Evolutionary conservation across 495 filamentous ascomycete genomes (phyloP).

Genomic region (Hyaloscypha finlandica): DNA sequence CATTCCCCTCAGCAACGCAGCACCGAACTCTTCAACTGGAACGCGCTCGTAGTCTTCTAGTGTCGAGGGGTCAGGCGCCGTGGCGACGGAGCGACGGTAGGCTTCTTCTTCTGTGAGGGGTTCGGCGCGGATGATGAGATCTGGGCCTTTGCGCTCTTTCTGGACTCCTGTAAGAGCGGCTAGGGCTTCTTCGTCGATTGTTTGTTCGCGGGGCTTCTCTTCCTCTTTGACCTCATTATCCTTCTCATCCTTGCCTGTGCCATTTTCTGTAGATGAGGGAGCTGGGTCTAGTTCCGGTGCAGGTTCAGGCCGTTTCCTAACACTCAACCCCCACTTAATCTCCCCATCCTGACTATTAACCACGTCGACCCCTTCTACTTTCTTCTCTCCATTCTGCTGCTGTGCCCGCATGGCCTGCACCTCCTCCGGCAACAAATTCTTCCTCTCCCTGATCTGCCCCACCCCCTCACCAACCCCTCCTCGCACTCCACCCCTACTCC

Average conservation of each 20-base stretch:
- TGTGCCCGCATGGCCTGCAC: constrained; percentile 41
- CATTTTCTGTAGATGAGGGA: not conserved
- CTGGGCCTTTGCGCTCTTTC: constrained; percentile 50
- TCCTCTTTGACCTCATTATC: constrained; percentile 21
- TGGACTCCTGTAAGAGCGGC: constrained; percentile 71
- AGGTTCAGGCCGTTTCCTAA: constrained; percentile 28
- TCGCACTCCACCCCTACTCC: constrained; percentile 34
- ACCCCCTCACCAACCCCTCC: constrained; percentile 32
- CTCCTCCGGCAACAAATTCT: constrained; percentile 54
- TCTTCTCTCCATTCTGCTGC: constrained; percentile 18
- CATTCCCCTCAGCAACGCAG: constrained; percentile 84
- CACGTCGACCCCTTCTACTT: constrained; percentile 35
- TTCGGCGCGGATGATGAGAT: constrained; percentile 55
- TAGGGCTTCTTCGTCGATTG: constrained; percentile 77
- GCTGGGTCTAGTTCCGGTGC: constrained; percentile 20
- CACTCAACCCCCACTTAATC: constrained; percentile 31
- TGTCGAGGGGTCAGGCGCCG: constrained; percentile 73
- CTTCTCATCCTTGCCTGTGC: constrained; percentile 37
- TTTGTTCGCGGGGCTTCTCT: constrained; percentile 29
- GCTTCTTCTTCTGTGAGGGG: constrained; percentile 62
- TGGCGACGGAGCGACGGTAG: constrained; percentile 65
- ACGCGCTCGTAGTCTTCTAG: constrained; percentile 84
- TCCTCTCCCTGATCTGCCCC: constrained; percentile 15
- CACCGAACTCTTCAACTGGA: constrained; percentile 92
- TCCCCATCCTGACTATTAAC: constrained; percentile 36